phyloP scores from a whole-genome alignment of 768 basidiomycete species.

The Gymnopilus junonius region DNA sequence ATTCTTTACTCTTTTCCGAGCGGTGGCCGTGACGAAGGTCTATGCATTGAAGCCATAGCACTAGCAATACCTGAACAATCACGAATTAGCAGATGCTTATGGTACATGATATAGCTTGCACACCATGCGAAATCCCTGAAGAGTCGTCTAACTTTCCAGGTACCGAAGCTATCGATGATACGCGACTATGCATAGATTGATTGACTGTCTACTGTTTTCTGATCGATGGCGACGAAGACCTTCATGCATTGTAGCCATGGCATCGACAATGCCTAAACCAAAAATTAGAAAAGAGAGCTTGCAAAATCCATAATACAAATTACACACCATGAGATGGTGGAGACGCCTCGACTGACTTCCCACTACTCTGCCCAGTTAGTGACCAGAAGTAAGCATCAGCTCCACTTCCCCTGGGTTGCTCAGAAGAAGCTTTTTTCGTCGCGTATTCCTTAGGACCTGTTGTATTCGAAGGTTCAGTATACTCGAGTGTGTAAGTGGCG shows the following conservation, averaged over 20 bases:
- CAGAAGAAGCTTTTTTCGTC: slow-evolving; percentile 34
- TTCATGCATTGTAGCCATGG: no score
- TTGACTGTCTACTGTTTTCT: no score
- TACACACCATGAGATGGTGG: slow-evolving; percentile 2
- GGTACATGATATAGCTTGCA: background rate
- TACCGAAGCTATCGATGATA: no score
- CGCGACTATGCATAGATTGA: no score
- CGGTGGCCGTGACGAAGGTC: slow-evolving; percentile 48
- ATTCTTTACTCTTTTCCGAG: slow-evolving; percentile 9
- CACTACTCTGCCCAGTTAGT: slow-evolving; percentile 34
- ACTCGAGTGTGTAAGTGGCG: background rate
- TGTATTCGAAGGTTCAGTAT: background rate
- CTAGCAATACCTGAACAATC: slow-evolving; percentile 41
- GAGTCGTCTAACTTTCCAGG: background rate
- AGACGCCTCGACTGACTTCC: background rate
- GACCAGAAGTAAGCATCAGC: slow-evolving; percentile 54
- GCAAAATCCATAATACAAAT: no score
- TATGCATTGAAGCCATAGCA: slow-evolving; percentile 43
- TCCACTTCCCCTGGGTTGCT: slow-evolving; percentile 47
- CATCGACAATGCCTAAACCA: no score
- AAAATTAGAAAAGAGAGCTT: no score
- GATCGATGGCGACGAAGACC: no score
- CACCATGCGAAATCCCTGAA: background rate
- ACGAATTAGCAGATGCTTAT: background rate
- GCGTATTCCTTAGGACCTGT: slow-evolving; percentile 32